Conservation (phyloP, 371 early-diverging fungal genomes). For the Mucor circinelloides region DNA sequence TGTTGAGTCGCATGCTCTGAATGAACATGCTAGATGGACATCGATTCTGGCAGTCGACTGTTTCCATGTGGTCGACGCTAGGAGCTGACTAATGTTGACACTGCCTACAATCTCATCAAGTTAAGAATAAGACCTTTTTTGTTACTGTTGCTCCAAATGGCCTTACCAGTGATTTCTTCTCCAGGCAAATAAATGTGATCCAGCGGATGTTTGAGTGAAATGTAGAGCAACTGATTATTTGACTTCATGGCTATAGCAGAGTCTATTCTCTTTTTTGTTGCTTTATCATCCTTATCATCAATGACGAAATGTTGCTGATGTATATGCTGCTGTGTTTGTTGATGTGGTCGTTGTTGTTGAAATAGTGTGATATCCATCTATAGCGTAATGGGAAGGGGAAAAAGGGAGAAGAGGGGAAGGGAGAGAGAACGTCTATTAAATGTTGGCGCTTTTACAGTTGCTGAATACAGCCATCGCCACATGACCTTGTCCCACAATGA, state of each 20-base stretch:
- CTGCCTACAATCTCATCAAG: background rate
- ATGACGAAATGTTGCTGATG: conserved; percentile 7
- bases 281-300: background rate
- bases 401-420: background rate
- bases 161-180: conserved; percentile 21
- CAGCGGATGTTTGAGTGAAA: conserved; percentile 12
- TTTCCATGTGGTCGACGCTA: background rate
- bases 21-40: conserved; percentile 24
- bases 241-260: background rate
- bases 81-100: background rate
- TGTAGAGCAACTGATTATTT: conserved; percentile 2
- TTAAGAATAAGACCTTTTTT: too few species aligned
- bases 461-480: background rate
- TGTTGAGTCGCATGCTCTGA: background rate
- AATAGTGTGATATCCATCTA: background rate
- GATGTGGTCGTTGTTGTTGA: background rate
- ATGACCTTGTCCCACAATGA: conserved; percentile 1
- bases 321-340: background rate
- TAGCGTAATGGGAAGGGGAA: background rate
- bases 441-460: conserved; percentile 1
- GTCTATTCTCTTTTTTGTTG: background rate
- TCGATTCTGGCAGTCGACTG: conserved; percentile 6
- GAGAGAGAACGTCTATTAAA: background rate
- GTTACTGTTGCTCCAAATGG: background rate
- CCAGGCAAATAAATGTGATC: conserved; percentile 24